Conservation (phyloP, 1,139 yeast species). For the Hansenula lynferdii region DNA sequence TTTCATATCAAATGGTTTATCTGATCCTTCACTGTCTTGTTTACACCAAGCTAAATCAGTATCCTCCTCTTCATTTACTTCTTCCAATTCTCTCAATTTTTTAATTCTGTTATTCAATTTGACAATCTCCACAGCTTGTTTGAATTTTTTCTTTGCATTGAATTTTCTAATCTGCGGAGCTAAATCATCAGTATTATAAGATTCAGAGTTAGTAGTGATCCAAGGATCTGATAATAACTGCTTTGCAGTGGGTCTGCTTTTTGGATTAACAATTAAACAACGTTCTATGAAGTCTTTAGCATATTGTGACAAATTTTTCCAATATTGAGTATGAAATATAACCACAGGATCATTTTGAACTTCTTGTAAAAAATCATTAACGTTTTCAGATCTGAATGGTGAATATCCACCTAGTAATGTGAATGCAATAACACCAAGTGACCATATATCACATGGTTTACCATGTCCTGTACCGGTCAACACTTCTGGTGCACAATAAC, state of each 20-base stretch:
- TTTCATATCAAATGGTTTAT: conserved; percentile 13
- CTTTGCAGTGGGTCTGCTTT: conserved; percentile 59
- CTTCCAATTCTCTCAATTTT: conserved; percentile 49
- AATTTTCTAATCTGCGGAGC: conserved; percentile 69
- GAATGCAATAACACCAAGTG: conserved; percentile 86
- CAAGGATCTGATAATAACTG: conserved; percentile 66
- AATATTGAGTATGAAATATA: conserved; percentile 80
- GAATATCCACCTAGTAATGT: conserved; percentile 90
- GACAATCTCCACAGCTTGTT: conserved; percentile 81
- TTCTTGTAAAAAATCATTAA: conserved; percentile 74
- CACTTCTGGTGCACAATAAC: conserved; percentile 94
- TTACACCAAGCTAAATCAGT: conserved; percentile 18
- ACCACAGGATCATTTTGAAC: conserved; percentile 66
- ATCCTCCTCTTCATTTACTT: conserved; percentile 16
- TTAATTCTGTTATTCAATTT: conserved; percentile 69
- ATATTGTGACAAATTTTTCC: conserved; percentile 71
- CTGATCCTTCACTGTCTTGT: neutral
- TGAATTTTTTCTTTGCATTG: conserved; percentile 80
- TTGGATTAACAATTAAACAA: conserved; percentile 64
- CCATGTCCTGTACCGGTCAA: conserved; percentile 77
- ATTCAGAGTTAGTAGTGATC: conserved; percentile 48
- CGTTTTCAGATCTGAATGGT: conserved; percentile 84
- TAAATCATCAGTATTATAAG: conserved; percentile 54
- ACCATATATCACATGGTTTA: conserved; percentile 91
- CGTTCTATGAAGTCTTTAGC: conserved; percentile 70